These are phyloP conservation scores for Pouteria campechiana DNA, from an alignment of 179 eudicot species.

Conservation along the genomic window DNA sequence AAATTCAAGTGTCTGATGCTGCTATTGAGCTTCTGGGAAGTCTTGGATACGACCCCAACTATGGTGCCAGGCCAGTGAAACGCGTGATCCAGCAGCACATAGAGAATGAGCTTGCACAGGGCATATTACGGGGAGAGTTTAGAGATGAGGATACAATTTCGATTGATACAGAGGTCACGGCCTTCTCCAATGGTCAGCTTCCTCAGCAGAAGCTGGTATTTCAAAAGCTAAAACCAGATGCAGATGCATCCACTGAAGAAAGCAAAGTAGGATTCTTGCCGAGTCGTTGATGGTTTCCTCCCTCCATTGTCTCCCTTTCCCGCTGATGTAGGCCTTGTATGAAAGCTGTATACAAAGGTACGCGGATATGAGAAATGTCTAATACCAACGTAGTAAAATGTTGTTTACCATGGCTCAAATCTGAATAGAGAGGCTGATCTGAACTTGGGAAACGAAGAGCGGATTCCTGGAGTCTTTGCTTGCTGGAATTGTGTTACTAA, in stretches of 20 bases:
- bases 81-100: slow-evolving; percentile 78
- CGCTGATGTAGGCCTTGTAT: no score
- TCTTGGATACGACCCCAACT: slow-evolving; percentile 91
- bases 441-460: no score
- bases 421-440: no score
- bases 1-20: slow-evolving; percentile 53
- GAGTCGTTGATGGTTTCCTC: slow-evolving; percentile 11
- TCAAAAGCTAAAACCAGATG: slow-evolving; percentile 24
- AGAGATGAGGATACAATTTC: slow-evolving; percentile 68
- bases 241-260: slow-evolving; percentile 25
- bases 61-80: slow-evolving; percentile 93
- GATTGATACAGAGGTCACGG: slow-evolving; percentile 69
- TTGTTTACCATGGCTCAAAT: no score
- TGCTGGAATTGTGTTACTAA: no score
- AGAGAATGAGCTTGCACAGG: slow-evolving; percentile 88
- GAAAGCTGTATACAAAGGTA: no score
- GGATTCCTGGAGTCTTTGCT: no score
- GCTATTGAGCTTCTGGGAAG: slow-evolving; percentile 71
- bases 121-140: slow-evolving; percentile 77
- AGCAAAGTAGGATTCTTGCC: slow-evolving; percentile 34
- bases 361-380: no score
- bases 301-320: no score
- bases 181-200: slow-evolving; percentile 64
- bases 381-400: no score
- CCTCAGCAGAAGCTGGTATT: slow-evolving; percentile 77